Evolutionary conservation across 2,329 filamentous ascomycete genomes (phyloP).

Genomic region (Pyricularia grisea): DNA sequence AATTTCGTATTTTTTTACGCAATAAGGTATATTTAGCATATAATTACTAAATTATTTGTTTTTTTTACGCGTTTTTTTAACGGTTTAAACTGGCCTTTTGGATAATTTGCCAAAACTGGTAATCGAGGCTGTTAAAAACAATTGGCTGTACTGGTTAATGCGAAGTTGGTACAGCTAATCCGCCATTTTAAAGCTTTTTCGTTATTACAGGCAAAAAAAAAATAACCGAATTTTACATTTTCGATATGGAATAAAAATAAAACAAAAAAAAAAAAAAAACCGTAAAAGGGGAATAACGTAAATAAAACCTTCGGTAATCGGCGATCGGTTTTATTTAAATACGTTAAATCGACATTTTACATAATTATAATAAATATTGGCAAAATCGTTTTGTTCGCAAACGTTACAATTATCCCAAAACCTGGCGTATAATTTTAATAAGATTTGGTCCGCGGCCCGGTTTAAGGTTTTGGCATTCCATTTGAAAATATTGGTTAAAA

Average conservation of each 20-base stretch:
- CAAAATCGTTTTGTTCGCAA: too few relatives aligned
- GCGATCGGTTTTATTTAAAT: not conserved
- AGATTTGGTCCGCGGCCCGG: too few relatives aligned
- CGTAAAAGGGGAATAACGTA: not conserved
- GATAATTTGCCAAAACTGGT: not conserved
- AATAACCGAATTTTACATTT: not conserved
- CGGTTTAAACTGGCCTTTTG: not conserved
- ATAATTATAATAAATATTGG: not conserved
- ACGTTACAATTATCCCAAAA: too few relatives aligned
- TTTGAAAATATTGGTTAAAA: too few relatives aligned
- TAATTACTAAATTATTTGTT: not conserved
- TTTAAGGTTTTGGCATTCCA: too few relatives aligned
- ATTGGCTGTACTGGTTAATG: not conserved
- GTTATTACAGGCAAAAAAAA: not conserved
- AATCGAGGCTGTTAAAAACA: not conserved
- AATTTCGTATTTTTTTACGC: not conserved
- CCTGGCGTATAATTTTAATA: too few relatives aligned
- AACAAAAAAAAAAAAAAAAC: not conserved
- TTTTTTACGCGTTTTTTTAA: too few relatives aligned
- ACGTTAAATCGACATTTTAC: not conserved
- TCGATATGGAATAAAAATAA: not conserved
- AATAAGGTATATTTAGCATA: not conserved
- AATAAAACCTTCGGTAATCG: not conserved
- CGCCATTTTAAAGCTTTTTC: not conserved
- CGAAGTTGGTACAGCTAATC: not conserved